Evolutionary conservation across 1,139 yeast genomes (phyloP).

Genomic region (Scheffersomyces lignicola): DNA sequence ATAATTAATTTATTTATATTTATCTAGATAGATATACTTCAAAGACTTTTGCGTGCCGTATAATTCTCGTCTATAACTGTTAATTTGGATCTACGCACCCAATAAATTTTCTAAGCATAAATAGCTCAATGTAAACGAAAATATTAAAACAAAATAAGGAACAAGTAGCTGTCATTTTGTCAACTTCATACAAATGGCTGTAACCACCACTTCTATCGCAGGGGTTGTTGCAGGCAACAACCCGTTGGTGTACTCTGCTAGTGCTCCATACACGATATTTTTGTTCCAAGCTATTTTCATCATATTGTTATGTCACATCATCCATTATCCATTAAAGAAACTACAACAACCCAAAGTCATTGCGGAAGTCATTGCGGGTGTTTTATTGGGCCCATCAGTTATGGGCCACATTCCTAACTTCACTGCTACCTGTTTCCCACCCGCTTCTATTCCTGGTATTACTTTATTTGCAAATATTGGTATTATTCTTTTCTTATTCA

Average conservation of each 20-base stretch:
- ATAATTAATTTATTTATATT: too few relatives aligned
- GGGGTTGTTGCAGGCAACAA: slow-evolving; percentile 73
- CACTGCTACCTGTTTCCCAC: slow-evolving; percentile 63
- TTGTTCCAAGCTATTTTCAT: slow-evolving; percentile 61
- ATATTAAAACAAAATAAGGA: too few relatives aligned
- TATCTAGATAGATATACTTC: too few relatives aligned
- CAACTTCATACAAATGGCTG: too few relatives aligned
- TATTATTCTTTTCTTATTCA: slow-evolving; percentile 67
- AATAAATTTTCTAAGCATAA: too few relatives aligned
- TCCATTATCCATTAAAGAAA: slow-evolving; percentile 58
- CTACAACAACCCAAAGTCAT: slow-evolving; percentile 75
- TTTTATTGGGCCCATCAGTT: slow-evolving; percentile 67
- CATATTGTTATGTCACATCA: slow-evolving; percentile 50
- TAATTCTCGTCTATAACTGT: too few relatives aligned
- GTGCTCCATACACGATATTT: slow-evolving; percentile 60
- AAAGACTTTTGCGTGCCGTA: too few relatives aligned
- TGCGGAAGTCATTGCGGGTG: slow-evolving; percentile 76
- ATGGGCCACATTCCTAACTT: slow-evolving; percentile 70
- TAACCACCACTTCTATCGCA: slow-evolving; percentile 40
- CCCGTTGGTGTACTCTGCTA: slow-evolving; percentile 58
- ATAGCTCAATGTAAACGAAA: too few relatives aligned
- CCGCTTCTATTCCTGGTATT: slow-evolving; percentile 59
- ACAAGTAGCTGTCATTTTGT: too few relatives aligned
- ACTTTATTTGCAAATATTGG: slow-evolving; percentile 72
- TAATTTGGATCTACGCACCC: too few relatives aligned